Percentiles rank a stretch among this genome's conserved stretches.
Conservation (phyloP, 495 filamentous ascomycete species). For the Geopyxis carbonaria region DNA sequence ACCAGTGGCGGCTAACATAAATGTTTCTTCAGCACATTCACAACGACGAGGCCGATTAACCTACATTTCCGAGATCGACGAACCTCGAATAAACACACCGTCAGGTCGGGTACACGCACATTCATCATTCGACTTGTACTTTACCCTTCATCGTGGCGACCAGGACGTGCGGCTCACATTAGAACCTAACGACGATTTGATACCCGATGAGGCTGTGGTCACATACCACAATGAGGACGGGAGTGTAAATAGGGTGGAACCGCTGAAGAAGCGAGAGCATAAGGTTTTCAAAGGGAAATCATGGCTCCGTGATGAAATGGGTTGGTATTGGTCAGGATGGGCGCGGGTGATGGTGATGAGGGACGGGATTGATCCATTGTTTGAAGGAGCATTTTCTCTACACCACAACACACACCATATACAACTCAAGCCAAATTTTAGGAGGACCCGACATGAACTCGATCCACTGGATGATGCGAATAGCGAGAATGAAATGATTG, state of each 20-base stretch:
- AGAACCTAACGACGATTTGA: constrained; percentile 81
- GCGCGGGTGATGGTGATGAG: constrained; percentile 57
- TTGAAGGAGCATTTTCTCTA: constrained; percentile 80
- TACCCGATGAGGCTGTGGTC: constrained; percentile 53
- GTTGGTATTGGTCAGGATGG: constrained; percentile 75
- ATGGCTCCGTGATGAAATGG: constrained; percentile 45
- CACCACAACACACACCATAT: constrained; percentile 73
- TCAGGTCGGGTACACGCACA: constrained; percentile 62
- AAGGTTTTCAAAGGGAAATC: constrained; percentile 70
- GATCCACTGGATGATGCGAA: constrained; percentile 50
- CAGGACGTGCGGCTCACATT: constrained; percentile 63
- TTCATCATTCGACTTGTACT: constrained; percentile 66
- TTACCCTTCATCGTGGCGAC: constrained; percentile 47
- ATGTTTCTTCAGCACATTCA: constrained; percentile 42
- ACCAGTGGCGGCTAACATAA: neutral
- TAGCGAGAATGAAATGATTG: constrained; percentile 66
- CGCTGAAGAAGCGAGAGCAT: constrained; percentile 51
- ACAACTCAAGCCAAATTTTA: constrained; percentile 57
- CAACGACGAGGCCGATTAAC: constrained; percentile 56
- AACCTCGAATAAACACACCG: constrained; percentile 59
- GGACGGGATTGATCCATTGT: constrained; percentile 65
- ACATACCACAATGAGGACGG: constrained; percentile 57
- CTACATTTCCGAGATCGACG: constrained; percentile 55
- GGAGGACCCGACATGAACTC: constrained; percentile 49
- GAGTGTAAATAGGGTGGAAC: constrained; percentile 39